Evolutionary conservation across 441 rosid species (phyloP).

Genomic region (Raphanus hybrid): DNA sequence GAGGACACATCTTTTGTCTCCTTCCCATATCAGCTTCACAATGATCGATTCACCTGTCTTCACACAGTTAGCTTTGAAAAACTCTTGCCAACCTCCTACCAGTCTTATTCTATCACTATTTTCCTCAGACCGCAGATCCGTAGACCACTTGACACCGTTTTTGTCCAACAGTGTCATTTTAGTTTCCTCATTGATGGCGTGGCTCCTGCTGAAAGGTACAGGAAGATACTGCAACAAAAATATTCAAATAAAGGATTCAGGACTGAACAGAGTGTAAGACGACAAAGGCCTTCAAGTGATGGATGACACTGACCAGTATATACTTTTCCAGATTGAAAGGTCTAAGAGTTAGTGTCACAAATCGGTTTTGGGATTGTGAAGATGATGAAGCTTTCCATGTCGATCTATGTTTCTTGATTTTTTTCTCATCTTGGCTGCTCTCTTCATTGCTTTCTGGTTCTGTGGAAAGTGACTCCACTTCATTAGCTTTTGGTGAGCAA

Average conservation of each 20-base stretch:
- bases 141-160: slow-evolving; percentile 14
- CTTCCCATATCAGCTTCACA: slow-evolving; percentile 20
- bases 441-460: slow-evolving; percentile 2
- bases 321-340: not conserved
- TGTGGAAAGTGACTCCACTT: not conserved
- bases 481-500: not conserved
- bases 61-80: not conserved
- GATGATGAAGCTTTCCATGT: slow-evolving; percentile 18
- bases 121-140: not conserved
- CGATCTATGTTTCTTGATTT: not conserved
- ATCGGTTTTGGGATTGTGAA: slow-evolving; percentile 14
- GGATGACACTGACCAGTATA: not conserved
- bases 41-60: not conserved
- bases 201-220: not conserved
- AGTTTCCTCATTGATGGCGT: not conserved
- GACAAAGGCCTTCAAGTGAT: not conserved
- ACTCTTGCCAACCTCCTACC: slow-evolving; percentile 16
- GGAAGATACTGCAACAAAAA: slow-evolving; percentile 10
- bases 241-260: slow-evolving; percentile 8
- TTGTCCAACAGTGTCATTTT: slow-evolving; percentile 9
- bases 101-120: not conserved
- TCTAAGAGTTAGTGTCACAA: slow-evolving; percentile 9
- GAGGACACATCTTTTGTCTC: not conserved
- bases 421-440: not conserved
- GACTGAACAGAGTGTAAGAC: not conserved